Percentiles rank a stretch among this genome's conserved stretches.
These are phyloP conservation scores for Agrocybe praecox DNA, from an alignment of 768 basidiomycete genomes.

Conservation along the genomic window DNA sequence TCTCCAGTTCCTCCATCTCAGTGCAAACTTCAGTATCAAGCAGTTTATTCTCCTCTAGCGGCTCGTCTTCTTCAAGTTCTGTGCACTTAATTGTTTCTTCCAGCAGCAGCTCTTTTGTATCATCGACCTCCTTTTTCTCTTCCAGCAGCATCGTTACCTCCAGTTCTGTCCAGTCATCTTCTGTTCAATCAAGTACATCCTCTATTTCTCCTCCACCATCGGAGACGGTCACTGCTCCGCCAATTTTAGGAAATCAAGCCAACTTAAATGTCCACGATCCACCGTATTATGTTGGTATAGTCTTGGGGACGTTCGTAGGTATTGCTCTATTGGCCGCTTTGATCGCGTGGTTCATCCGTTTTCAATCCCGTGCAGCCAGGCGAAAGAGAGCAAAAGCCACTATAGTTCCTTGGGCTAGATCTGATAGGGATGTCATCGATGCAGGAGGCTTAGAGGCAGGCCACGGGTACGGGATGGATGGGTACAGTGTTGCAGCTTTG, in stretches of 20 bases:
- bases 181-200: conserved; percentile 4
- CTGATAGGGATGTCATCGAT: conserved; percentile 19
- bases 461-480: conserved; percentile 20
- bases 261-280: conserved; percentile 31
- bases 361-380: conserved; percentile 33
- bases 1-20: background rate
- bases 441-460: conserved; percentile 22
- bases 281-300: conserved; percentile 52
- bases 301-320: conserved; percentile 47
- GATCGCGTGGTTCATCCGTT: conserved; percentile 51
- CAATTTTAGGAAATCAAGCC: conserved; percentile 5
- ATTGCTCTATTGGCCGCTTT: conserved; percentile 47
- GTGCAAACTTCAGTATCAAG: background rate
- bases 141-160: background rate
- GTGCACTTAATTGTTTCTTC: background rate
- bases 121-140: background rate
- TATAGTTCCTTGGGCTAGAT: conserved; percentile 37
- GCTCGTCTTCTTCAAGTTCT: background rate
- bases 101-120: background rate
- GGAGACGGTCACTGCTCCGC: conserved; percentile 13
- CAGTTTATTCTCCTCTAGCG: background rate
- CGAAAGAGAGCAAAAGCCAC: conserved; percentile 35
- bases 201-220: conserved; percentile 5
- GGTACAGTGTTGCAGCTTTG: conserved; percentile 21
- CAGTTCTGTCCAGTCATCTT: background rate